Evolutionary conservation across 2,329 filamentous ascomycete genomes (phyloP).

Genomic region (Stagonosporopsis chrysanthemi): DNA sequence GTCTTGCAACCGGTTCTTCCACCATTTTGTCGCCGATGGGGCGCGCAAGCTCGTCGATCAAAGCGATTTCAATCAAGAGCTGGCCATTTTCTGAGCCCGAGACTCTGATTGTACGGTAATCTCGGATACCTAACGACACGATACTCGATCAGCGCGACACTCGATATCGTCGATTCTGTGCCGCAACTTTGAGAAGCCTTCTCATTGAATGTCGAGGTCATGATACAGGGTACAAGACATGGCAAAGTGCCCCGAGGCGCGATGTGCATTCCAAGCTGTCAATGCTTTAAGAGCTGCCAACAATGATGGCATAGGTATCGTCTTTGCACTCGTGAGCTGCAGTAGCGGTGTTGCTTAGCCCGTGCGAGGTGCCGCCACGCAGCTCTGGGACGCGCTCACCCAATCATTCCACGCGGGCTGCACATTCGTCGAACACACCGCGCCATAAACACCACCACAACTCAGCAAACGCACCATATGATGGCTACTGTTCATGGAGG

Average conservation of each 20-base stretch:
- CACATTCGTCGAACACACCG: slow-evolving; percentile 14
- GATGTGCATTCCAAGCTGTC: background rate
- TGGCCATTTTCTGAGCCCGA: no score
- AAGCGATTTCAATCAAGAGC: no score
- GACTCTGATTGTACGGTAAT: no score
- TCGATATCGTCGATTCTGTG: background rate
- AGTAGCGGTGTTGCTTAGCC: slow-evolving; percentile 1
- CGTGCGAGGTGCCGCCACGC: background rate
- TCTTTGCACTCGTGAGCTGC: background rate
- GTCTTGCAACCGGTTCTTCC: no score
- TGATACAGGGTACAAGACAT: background rate
- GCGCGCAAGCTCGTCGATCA: no score
- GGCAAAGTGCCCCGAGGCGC: background rate
- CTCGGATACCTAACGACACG: no score
- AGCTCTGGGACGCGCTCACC: background rate
- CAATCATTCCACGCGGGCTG: background rate
- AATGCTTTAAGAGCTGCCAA: background rate
- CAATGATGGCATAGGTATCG: background rate
- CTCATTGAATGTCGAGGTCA: background rate
- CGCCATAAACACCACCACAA: slow-evolving; percentile 7
- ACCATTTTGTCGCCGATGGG: no score
- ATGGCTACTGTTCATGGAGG: slow-evolving; percentile 1
- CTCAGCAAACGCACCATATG: background rate
- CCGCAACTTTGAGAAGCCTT: background rate
- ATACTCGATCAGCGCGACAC: no score